Conservation (phyloP, 2,329 filamentous ascomycete genomes). For the Westerdykella sp. region DNA sequence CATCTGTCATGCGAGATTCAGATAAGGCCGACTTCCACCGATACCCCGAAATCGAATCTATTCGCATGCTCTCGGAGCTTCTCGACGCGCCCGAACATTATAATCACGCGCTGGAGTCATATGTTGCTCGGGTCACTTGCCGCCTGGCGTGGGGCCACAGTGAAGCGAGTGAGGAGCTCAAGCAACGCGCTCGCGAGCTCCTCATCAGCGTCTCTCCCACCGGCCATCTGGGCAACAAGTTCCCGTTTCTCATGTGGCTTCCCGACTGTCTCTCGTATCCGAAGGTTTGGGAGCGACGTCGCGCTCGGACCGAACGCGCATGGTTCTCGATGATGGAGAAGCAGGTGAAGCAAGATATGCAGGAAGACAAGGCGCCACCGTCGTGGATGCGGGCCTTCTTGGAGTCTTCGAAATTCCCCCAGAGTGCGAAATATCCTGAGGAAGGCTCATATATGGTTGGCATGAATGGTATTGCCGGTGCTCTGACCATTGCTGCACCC, state of each 20-base stretch:
- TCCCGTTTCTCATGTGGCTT: conserved; percentile 42
- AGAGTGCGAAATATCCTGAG: background rate
- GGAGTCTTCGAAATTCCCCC: conserved; percentile 10
- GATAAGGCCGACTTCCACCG: conserved; percentile 38
- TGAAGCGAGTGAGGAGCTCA: conserved; percentile 42
- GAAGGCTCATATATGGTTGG: conserved; percentile 44
- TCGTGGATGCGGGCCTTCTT: conserved; percentile 44
- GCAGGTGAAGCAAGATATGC: conserved; percentile 34
- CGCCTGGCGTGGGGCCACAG: conserved; percentile 43
- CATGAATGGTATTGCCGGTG: conserved; percentile 45
- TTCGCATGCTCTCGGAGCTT: conserved; percentile 42
- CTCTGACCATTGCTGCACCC: conserved; percentile 42
- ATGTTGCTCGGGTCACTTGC: conserved; percentile 43
- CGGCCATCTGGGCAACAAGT: conserved; percentile 42
- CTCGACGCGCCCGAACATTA: conserved; percentile 40
- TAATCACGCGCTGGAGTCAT: conserved; percentile 42
- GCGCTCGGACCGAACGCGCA: conserved; percentile 38
- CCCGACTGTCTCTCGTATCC: conserved; percentile 40
- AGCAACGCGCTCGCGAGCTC: conserved; percentile 43
- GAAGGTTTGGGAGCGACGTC: conserved; percentile 42
- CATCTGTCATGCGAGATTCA: conserved; percentile 42
- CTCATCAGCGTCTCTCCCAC: conserved; percentile 43
- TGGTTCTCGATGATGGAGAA: conserved; percentile 43
- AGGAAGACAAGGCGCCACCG: conserved; percentile 27
- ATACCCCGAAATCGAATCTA: conserved; percentile 42